Conservation (phyloP, 805 yeast genomes). For the Metschnikowia baotianmanensis region DNA sequence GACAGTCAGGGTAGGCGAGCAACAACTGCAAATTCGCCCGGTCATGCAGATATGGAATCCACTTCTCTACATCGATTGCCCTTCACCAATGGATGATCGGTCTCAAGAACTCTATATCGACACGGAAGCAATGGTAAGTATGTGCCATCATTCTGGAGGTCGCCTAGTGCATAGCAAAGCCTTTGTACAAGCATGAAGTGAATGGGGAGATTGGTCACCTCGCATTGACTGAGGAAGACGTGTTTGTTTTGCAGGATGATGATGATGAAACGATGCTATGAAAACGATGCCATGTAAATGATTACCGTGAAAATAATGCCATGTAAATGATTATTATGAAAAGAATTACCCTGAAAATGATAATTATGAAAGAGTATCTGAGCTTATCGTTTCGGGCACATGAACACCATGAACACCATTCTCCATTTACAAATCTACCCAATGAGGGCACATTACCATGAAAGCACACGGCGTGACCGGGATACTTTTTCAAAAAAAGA, state of each 20-base stretch:
- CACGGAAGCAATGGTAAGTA: constrained; percentile 29
- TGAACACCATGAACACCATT: not conserved
- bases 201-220: constrained; percentile 38
- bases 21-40: constrained; percentile 4
- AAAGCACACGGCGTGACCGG: constrained; percentile 16
- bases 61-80: constrained; percentile 1
- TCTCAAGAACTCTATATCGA: constrained; percentile 1
- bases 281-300: no score
- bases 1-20: constrained; percentile 13
- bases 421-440: not conserved
- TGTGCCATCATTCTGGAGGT: constrained; percentile 42
- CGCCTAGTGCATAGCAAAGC: constrained; percentile 31
- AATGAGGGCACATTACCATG: not conserved
- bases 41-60: not conserved
- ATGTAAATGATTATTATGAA: no score
- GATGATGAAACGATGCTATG: no score
- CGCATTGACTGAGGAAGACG: constrained; percentile 34
- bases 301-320: no score
- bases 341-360: constrained; percentile 12
- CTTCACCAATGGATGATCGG: not conserved
- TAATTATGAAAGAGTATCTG: not conserved
- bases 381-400: not conserved
- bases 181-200: constrained; percentile 34
- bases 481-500: constrained; percentile 2
- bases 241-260: constrained; percentile 45